phyloP scores from a whole-genome alignment of 1,284 basidiomycete species.

The Marasmius sp. region DNA sequence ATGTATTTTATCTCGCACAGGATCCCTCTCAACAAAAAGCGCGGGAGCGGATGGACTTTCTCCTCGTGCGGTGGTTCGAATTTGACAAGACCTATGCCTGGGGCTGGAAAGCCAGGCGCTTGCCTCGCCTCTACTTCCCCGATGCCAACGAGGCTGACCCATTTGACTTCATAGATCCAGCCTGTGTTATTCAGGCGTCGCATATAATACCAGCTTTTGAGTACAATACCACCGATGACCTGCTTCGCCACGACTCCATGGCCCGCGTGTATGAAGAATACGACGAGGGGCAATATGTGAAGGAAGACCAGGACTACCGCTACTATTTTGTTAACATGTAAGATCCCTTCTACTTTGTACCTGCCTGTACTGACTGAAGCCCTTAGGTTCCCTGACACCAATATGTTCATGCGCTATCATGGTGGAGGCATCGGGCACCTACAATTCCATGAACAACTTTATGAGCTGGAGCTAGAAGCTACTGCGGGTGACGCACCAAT shows the following conservation, averaged over 20 bases:
- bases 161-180: not conserved
- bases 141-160: not conserved
- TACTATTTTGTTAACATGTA: not conserved
- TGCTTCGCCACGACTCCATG: not conserved
- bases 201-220: not conserved
- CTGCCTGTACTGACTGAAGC: not conserved
- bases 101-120: not conserved
- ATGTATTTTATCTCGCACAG: slow-evolving; percentile 9
- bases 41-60: too few relatives aligned
- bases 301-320: not conserved
- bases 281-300: not conserved
- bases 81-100: not conserved
- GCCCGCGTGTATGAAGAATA: not conserved
- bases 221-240: not conserved
- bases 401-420: not conserved
- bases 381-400: not conserved
- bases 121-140: not conserved
- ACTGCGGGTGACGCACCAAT: too few relatives aligned
- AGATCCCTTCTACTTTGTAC: not conserved
- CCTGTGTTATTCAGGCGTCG: not conserved
- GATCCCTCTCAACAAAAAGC: too few relatives aligned
- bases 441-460: too few relatives aligned
- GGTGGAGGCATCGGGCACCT: not conserved
- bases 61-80: too few relatives aligned
- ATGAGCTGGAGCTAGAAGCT: too few relatives aligned